These are phyloP conservation scores for Phytophthora multivora DNA, from an alignment of 352 stramenopile species.

Conservation along the genomic window DNA sequence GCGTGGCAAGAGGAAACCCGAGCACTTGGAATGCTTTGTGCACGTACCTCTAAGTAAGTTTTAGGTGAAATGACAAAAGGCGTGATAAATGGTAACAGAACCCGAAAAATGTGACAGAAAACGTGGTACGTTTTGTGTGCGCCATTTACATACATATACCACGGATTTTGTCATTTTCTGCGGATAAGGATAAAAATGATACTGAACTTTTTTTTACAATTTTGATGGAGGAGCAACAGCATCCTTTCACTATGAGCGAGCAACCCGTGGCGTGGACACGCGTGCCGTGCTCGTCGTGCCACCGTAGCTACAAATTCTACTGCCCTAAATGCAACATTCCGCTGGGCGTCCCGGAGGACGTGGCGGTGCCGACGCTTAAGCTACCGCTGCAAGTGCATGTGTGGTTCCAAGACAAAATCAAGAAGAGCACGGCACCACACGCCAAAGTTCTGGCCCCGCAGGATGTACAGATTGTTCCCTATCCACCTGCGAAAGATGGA, in stretches of 20 bases:
- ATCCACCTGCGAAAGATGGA: constrained; percentile 36
- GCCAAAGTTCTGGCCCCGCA: constrained; percentile 77
- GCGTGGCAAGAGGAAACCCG: too few relatives aligned
- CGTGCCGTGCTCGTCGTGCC: constrained; percentile 59
- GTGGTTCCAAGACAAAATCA: constrained; percentile 89
- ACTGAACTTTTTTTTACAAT: too few relatives aligned
- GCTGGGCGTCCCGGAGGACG: constrained; percentile 57
- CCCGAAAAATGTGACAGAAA: too few relatives aligned
- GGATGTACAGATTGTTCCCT: constrained; percentile 76
- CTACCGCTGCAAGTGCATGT: constrained; percentile 84
- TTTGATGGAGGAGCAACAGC: constrained; percentile 5
- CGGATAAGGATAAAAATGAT: too few relatives aligned
- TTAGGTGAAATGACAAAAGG: too few relatives aligned
- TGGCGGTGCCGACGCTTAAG: constrained; percentile 54
- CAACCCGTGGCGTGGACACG: constrained; percentile 56
- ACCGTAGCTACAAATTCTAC: constrained; percentile 89
- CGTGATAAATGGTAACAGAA: too few relatives aligned
- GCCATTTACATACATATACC: too few relatives aligned
- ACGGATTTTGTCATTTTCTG: too few relatives aligned
- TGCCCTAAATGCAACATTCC: constrained; percentile 74
- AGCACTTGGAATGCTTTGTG: too few relatives aligned
- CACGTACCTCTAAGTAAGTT: too few relatives aligned
- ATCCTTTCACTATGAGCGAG: constrained; percentile 13
- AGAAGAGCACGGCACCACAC: constrained; percentile 89
- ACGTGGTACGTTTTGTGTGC: too few relatives aligned